Evolutionary conservation across 768 basidiomycete species (phyloP), one percentile per base, ranked within the genome.

Genomic region (Naganishia randhawae): DNA sequence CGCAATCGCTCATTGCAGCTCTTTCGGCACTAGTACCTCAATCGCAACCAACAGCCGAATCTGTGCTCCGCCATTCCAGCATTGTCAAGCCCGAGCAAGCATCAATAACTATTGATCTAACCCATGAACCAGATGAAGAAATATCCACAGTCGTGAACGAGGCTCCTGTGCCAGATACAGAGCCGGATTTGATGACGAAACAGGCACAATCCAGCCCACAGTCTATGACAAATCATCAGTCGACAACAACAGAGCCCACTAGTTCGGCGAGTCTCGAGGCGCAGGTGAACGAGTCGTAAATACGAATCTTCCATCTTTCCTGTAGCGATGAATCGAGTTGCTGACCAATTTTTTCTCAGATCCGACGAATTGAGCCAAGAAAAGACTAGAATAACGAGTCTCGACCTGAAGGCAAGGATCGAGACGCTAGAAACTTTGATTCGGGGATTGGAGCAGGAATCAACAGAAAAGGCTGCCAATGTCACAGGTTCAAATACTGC

Each of bases 61-160:
- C 35, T 8, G 51, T 19, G 22, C 25, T 2, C 14, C 57, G 27
- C 11, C 14, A 17, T 19, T 9, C 3, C 22, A 27, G 41, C 25
- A 39, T 16, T 1, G 57, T 13, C 5, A 14, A 3, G 2, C 14
- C 39, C 6, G 22, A 8, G n/a, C 35, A 35, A 27, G 39, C 37
- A 13, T 22, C 57, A 3, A 61, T 61, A 25, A 61, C 57, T 4
- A 61, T 61, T 10, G 57, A 61, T 37, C 33, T 61, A 22, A 61
- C 57, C n/a, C 37, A 61, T 35, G 57, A 61, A 16, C 54, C 54
- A n/a, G 54, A 55, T 41, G 57, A 61, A 3, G 57, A 55, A 16
- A 1, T 25, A 35, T 14, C 57, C 25, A 39, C n/a, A 13, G 31
- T 22, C 37, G 14, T 42, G 7, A 37, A 37, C 25, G 25, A 53